These are phyloP conservation scores for Chamaecyparis obtusa DNA, from an alignment of 75 land plant genomes.

Conservation along the genomic window DNA sequence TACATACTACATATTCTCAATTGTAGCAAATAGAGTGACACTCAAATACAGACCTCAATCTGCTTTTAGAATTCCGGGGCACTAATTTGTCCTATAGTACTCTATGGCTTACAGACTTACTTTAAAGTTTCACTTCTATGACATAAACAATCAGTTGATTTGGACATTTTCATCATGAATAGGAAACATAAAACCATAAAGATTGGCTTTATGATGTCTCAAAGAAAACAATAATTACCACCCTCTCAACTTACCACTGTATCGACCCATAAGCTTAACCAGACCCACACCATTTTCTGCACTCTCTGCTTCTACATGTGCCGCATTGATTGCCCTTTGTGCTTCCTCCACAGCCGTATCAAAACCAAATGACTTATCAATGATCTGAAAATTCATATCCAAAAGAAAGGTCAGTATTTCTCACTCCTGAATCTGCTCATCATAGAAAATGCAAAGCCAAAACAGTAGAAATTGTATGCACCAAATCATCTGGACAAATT, in stretches of 20 bases:
- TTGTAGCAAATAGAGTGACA: neutral
- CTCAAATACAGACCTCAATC: neutral
- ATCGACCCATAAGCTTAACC: slow-evolving; percentile 93
- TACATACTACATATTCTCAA: neutral
- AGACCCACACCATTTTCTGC: slow-evolving; percentile 79
- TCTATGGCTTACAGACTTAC: neutral
- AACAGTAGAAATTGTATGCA: neutral
- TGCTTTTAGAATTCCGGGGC: neutral
- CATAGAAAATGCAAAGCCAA: neutral
- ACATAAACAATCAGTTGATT: neutral
- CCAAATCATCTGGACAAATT: neutral
- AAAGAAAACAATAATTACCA: neutral
- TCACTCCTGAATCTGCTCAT: neutral
- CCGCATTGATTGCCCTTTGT: slow-evolving; percentile 90
- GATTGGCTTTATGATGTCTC: neutral
- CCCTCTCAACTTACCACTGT: slow-evolving; percentile 56
- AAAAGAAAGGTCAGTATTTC: neutral
- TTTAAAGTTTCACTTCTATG: neutral
- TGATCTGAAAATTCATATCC: slow-evolving; percentile 31
- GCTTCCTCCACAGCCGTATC: slow-evolving; percentile 96
- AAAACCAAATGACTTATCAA: slow-evolving; percentile 93
- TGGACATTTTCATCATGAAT: neutral
- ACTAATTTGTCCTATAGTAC: neutral
- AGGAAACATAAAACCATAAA: neutral
- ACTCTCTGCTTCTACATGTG: slow-evolving; percentile 91